Base-by-base conservation (phyloP, 768 basidiomycete species). In the Hydnomerulius pinastri region DNA sequence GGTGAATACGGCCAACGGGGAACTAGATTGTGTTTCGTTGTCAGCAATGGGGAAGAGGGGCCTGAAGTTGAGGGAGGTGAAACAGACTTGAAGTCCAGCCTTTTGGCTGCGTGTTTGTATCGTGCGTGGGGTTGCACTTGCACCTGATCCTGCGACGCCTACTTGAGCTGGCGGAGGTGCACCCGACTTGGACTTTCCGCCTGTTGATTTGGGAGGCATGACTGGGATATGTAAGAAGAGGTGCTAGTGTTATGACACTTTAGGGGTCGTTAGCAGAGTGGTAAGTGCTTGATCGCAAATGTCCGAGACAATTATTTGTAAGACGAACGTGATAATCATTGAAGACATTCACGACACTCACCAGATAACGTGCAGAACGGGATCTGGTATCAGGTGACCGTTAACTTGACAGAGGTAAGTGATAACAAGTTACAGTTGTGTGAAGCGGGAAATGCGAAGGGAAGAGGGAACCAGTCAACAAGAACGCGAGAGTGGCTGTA, bases 1-100 rank as follows among this genome's bases (percentile, higher is more conserved):
- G 83, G 68, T 98, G 95, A 49, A 97, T 94, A 91, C 94, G 94
- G 43, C 94, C 93, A 38, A 97, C 95, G 30, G 94, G 93, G 70
- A 97, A 97, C 92, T 94, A 32, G 17, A 8, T 21, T 11, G 13
- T 21, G 41, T 50, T 25, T 51, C 6, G n/a, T 44, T 40, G 38
- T 44, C 10, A 57, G 33, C 12, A 43, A n/a, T 6, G 37, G 10
- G 21, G 27, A 9, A 29, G 13, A 36, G 4, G 5, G 29, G 28
- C 2, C 11, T 38, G 30, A 15, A 41, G 5, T 10, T 1, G 6
- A 27, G 17, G 6, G 6, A 28, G 29, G 25, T 15, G 15, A 21
- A 43, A 66, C 76, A 41, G 42, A 91, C 92, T 80, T 94, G 91
- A 4, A 97, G 75, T 4, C 93, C 93, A 21, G 93, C 92, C 62